Conservation (phyloP, 73 alveolate species). For the Breviolum minutum region DNA sequence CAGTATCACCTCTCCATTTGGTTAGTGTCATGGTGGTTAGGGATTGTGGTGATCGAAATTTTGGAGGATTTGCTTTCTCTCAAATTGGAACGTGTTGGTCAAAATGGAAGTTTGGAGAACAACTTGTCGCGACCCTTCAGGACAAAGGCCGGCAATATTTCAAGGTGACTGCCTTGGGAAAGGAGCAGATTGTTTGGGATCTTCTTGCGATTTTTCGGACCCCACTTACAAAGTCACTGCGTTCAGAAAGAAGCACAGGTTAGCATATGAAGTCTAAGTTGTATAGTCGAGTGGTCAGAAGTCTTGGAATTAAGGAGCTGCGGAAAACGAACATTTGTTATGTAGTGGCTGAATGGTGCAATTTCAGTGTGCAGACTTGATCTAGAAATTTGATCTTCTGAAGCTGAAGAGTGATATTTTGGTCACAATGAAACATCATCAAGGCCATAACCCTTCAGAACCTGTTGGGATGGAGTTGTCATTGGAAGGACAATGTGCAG, state of each 20-base stretch:
- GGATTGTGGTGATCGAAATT: not conserved
- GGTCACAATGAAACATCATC: not conserved
- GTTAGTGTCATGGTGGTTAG: not conserved
- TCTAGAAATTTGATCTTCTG: not conserved
- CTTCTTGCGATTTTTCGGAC: not conserved
- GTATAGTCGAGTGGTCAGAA: no score
- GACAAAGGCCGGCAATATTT: slow-evolving; percentile 81
- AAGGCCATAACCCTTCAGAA: not conserved
- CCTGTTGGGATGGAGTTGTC: not conserved
- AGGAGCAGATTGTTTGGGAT: not conserved
- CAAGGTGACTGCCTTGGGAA: slow-evolving; percentile 62
- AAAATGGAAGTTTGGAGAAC: not conserved
- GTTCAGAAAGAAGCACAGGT: no score
- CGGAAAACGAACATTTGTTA: no score
- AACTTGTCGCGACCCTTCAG: not conserved
- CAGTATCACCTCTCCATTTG: not conserved
- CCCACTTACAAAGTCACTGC: no score
- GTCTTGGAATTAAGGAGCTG: not conserved
- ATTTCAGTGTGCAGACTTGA: no score
- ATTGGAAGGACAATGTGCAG: slow-evolving; percentile 57
- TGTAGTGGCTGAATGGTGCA: no score
- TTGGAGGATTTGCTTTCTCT: not conserved
- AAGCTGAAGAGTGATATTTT: not conserved
- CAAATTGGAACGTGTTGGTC: not conserved
- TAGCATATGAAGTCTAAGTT: no score